phyloP scores from a whole-genome alignment of 306 rosid genomes.

The Chamaecrista fasciculata region DNA sequence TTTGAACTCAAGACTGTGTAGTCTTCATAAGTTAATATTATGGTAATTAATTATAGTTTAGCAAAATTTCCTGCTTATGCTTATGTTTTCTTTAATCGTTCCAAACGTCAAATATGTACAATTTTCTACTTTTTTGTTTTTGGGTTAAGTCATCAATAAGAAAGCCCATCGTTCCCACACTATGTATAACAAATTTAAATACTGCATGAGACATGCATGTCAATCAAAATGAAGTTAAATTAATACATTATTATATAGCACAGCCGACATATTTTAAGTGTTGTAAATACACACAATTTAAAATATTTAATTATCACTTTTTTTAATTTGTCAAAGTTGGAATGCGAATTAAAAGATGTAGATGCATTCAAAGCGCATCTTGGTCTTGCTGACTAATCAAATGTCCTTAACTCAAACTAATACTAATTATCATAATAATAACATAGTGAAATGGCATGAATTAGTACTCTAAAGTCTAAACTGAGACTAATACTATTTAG shows the following conservation, averaged over 20 bases:
- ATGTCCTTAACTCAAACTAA: not conserved
- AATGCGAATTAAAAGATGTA: not conserved
- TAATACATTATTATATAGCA: not conserved
- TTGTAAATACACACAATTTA: not conserved
- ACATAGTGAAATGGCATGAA: too few relatives aligned
- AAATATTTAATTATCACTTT: not conserved
- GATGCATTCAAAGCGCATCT: conserved; percentile 13
- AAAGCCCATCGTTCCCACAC: not conserved
- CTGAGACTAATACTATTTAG: not conserved
- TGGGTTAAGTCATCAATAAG: too few relatives aligned
- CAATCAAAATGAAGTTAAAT: not conserved
- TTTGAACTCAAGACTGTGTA: not conserved
- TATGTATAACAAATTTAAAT: not conserved
- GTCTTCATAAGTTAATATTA: too few relatives aligned
- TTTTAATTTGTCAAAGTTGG: not conserved
- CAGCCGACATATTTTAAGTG: not conserved
- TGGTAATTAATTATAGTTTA: too few relatives aligned
- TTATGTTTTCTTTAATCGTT: too few relatives aligned
- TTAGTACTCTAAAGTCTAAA: not conserved
- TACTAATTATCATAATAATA: not conserved
- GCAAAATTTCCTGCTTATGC: too few relatives aligned
- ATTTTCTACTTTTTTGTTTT: too few relatives aligned
- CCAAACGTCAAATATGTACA: too few relatives aligned
- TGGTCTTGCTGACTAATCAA: not conserved
- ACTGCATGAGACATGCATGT: conserved; percentile 34